Evolutionary conservation across 371 early-diverging fungal genomes (phyloP).

Genomic region (Rhizopus sp.): DNA sequence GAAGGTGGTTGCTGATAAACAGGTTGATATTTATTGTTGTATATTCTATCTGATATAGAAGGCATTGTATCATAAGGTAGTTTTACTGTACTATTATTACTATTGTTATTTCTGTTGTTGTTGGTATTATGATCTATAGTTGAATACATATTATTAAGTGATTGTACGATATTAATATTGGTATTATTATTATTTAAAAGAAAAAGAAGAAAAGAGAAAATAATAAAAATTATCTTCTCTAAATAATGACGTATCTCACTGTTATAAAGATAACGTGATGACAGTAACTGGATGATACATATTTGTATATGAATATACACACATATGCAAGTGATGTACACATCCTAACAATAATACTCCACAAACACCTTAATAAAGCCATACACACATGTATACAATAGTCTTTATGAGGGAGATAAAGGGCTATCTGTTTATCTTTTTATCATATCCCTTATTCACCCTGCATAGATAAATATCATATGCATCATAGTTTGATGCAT

Average conservation of each 20-base stretch:
- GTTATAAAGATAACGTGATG: conserved; percentile 1
- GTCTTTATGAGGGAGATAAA: no score
- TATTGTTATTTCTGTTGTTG: neutral
- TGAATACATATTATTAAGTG: neutral
- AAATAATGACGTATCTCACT: neutral
- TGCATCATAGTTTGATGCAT: no score
- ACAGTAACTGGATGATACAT: no score
- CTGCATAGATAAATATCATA: no score
- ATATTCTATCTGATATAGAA: neutral
- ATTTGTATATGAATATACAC: no score
- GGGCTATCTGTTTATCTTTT: no score
- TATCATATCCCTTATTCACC: no score
- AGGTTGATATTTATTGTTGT: neutral
- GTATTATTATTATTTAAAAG: neutral
- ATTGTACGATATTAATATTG: neutral
- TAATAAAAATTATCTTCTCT: no score
- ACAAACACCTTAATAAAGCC: no score
- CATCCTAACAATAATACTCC: no score
- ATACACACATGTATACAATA: no score
- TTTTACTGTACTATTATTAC: neutral
- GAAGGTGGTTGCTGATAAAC: neutral
- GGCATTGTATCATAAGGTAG: neutral
- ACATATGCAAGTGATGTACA: no score
- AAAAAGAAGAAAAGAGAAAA: neutral
- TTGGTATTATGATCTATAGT: neutral